Evolutionary conservation across 441 rosid species (phyloP).

Genomic region (Croton laevigatus): DNA sequence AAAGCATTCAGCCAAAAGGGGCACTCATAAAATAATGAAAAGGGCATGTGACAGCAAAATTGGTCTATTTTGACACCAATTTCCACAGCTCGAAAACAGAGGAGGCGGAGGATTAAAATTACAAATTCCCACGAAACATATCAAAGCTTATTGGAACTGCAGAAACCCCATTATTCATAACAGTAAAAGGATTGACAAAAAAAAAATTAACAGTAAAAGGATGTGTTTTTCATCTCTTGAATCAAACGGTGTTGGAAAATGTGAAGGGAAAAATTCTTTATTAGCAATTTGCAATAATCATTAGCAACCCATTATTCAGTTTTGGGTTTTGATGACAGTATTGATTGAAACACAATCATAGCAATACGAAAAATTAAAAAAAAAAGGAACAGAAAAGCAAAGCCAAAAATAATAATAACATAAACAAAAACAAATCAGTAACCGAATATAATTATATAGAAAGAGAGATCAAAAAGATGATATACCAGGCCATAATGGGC

Average conservation of each 20-base stretch:
- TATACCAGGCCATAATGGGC: slow-evolving; percentile 98
- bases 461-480: slow-evolving; percentile 9
- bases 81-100: too few relatives aligned
- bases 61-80: neutral
- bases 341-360: neutral
- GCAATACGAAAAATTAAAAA: neutral
- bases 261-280: neutral
- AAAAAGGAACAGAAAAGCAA: neutral
- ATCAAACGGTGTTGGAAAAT: neutral
- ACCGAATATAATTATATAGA: neutral
- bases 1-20: neutral
- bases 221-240: neutral
- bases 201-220: neutral
- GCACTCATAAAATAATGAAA: neutral
- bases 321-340: neutral
- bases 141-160: too few relatives aligned
- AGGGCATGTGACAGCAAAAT: neutral
- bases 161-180: too few relatives aligned
- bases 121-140: neutral
- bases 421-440: neutral
- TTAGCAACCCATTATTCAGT: neutral
- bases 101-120: neutral
- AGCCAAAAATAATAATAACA: neutral
- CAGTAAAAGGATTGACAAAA: neutral
- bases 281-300: neutral